phyloP scores from a whole-genome alignment of 2,329 filamentous ascomycete genomes.

The Lachnellula arida region DNA sequence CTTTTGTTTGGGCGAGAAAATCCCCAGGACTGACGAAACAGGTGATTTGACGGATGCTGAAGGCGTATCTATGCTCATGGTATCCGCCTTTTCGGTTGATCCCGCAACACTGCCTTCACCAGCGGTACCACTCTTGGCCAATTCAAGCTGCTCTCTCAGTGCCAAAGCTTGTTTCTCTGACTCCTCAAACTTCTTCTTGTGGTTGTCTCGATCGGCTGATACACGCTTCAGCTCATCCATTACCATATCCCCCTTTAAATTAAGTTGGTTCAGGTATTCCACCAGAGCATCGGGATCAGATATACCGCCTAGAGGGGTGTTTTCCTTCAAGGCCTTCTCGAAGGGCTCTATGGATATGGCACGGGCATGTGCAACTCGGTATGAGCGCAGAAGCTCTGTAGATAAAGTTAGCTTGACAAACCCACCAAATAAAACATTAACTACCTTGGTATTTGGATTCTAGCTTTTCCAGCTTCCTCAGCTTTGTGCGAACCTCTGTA shows the following conservation, averaged over 20 bases:
- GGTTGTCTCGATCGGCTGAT: conserved; percentile 71
- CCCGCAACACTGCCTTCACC: conserved; percentile 24
- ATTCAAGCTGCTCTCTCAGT: conserved; percentile 59
- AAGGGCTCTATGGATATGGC: conserved; percentile 89
- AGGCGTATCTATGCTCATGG: conserved; percentile 23
- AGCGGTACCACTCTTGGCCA: conserved; percentile 43
- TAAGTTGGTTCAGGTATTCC: conserved; percentile 86
- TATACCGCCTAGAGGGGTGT: conserved; percentile 87
- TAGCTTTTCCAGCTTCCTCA: conserved; percentile 85
- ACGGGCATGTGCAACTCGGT: conserved; percentile 83
- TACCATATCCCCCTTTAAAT: conserved; percentile 83
- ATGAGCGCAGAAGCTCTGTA: conserved; percentile 81
- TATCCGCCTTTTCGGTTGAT: conserved; percentile 20
- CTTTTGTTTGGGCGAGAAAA: conserved; percentile 47
- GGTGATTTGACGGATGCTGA: conserved; percentile 42
- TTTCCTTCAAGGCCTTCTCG: conserved; percentile 83
- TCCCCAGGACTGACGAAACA: conserved; percentile 43
- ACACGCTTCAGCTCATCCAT: conserved; percentile 90
- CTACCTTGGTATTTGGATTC: conserved; percentile 81
- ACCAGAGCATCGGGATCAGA: conserved; percentile 76
- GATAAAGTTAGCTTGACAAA: conserved; percentile 13
- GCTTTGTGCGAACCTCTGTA: conserved; percentile 66
- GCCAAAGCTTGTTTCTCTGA: conserved; percentile 58
- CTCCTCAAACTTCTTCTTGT: conserved; percentile 72
- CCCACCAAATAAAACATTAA: conserved; percentile 12